These are phyloP conservation scores for Pugionium cornutum DNA, from an alignment of 345 rosid genomes.

Conservation along the genomic window DNA sequence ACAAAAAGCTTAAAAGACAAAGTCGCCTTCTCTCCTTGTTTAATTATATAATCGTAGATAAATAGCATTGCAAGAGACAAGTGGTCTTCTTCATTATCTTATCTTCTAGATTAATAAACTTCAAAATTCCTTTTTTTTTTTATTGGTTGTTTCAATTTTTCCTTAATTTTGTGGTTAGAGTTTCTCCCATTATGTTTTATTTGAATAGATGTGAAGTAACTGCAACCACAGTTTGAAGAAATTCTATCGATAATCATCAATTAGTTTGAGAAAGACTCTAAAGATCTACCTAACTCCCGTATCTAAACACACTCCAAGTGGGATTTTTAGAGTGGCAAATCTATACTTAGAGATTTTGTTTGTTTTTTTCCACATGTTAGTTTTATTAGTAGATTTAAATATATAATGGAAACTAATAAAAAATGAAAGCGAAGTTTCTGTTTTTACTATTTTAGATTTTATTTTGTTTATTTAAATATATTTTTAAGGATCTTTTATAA, in stretches of 20 bases:
- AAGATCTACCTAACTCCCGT: slow-evolving; percentile 34
- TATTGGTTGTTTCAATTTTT: slow-evolving; percentile 15
- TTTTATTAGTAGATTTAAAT: not conserved
- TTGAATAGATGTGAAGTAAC: not conserved
- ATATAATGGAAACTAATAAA: slow-evolving; percentile 1
- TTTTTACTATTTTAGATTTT: slow-evolving; percentile 23
- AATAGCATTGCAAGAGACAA: slow-evolving; percentile 15
- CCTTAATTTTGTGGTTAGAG: slow-evolving; percentile 19
- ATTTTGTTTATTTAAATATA: slow-evolving; percentile 26
- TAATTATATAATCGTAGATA: too few species aligned
- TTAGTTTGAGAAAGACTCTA: slow-evolving; percentile 24
- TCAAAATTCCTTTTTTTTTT: slow-evolving; percentile 5
- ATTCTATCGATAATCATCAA: slow-evolving; percentile 1
- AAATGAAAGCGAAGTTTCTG: slow-evolving; percentile 32
- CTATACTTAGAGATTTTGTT: slow-evolving; percentile 27
- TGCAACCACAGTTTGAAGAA: too few species aligned
- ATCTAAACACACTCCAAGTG: slow-evolving; percentile 35
- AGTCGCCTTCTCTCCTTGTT: slow-evolving; percentile 12
- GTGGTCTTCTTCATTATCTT: slow-evolving; percentile 40
- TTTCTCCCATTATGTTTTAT: slow-evolving; percentile 13
- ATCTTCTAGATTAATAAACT: slow-evolving; percentile 31
- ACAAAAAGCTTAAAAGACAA: slow-evolving; percentile 30
- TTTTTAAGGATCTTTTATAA: slow-evolving; percentile 13
- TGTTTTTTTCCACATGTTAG: not conserved
- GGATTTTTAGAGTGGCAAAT: slow-evolving; percentile 31